Evolutionary conservation across 371 early-diverging fungal species (phyloP), one percentile per base, ranked within the genome.

Genomic region (Mortierella sp.): DNA sequence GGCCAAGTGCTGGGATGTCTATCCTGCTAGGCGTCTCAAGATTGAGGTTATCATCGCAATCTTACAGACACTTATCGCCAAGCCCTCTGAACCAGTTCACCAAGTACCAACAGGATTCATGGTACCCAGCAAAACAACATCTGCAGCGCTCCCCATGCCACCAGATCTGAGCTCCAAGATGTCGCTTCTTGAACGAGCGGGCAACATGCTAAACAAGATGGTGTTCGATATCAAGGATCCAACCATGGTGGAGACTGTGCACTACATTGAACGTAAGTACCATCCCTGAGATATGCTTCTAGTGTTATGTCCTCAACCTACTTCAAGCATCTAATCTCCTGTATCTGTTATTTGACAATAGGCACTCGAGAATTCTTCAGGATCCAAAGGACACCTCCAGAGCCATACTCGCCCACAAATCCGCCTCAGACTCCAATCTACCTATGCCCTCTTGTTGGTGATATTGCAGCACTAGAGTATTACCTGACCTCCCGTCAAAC

Each of bases 381-480:
- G 41, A 56, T 60, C 14, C 60, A 56, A 46, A 37, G 29, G 9
- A 24, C 44, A 7, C 58, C 59, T 7, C 24, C 24, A 17, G 55
- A 47, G 21, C 65, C 69, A 17, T 64, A 65, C 22, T 76, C 77
- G 2, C 54, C 54, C 13, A 25, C 50, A 9, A 65, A 65, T 47
- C 65, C 62, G 14, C 70, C 77, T 24, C 58, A 41, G 44, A 63
- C 64, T 2, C 77, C 77, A 0, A 65, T 76, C 13, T 76, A 69
- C 49, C 57, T 76, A 14, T 76, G 77, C 29, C 77, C 77, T 2
- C 58, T 76, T 8, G 70, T 76, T 1, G 77, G 77, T 0, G 77
- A 76, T 43, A 37, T 68, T 14, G 59, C 61, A 2, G 77, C 66
- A 7, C 29, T 69, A 6, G 47, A 63, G 21, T 76, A 65, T 34